These are phyloP conservation scores for Talaromyces islandicus DNA, from an alignment of 2,329 filamentous ascomycete species.

Conservation along the genomic window DNA sequence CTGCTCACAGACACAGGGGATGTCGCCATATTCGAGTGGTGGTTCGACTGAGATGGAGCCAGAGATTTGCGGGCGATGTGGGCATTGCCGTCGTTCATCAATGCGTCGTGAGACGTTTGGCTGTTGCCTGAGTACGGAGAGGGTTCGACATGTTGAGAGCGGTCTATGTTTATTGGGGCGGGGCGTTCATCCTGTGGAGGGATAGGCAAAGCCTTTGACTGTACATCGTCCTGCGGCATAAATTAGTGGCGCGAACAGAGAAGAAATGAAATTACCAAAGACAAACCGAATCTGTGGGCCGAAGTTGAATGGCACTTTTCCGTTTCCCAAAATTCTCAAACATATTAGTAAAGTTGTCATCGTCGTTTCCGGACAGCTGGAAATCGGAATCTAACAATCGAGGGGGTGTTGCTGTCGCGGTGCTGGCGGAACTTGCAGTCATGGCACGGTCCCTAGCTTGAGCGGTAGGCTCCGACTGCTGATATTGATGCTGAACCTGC, in stretches of 20 bases:
- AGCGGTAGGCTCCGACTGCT: constrained; percentile 12
- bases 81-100: constrained; percentile 36
- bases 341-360: constrained; percentile 47
- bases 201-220: constrained; percentile 18
- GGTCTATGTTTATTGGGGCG: constrained; percentile 40
- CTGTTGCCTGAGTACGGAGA: constrained; percentile 50
- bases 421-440: constrained; percentile 48
- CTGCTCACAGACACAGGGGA: constrained; percentile 11
- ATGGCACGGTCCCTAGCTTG: constrained; percentile 40
- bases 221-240: constrained; percentile 5
- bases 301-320: constrained; percentile 21
- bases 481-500: constrained; percentile 12
- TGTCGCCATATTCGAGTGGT: constrained; percentile 6
- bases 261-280: neutral
- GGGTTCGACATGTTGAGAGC: constrained; percentile 38
- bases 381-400: constrained; percentile 43
- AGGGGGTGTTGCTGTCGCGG: constrained; percentile 45
- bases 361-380: constrained; percentile 33
- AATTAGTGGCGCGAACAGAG: neutral
- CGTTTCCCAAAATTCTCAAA: constrained; percentile 42
- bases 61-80: constrained; percentile 1
- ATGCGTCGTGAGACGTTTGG: constrained; percentile 44
- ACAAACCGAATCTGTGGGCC: constrained; percentile 16
- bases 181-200: constrained; percentile 19
- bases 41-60: constrained; percentile 8